Conservation (phyloP, 768 basidiomycete species). For the Panaeolus papilionaceus region DNA sequence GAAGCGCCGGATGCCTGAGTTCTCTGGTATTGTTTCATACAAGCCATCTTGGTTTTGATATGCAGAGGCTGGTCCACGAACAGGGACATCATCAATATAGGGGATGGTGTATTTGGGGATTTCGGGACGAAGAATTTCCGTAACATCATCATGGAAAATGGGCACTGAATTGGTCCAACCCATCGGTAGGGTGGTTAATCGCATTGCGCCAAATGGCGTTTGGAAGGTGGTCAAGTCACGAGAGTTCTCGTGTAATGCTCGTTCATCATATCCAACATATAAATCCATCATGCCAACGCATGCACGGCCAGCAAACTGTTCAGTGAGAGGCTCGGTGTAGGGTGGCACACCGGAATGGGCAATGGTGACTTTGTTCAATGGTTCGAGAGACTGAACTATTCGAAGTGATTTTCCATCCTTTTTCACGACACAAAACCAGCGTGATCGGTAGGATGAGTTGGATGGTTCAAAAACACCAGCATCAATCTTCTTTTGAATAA, state of each 20-base stretch:
- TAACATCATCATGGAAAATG: slow-evolving; percentile 26
- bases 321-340: slow-evolving; percentile 34
- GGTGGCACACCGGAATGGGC: slow-evolving; percentile 38
- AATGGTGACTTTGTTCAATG: slow-evolving; percentile 42
- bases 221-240: slow-evolving; percentile 48
- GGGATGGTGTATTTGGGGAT: slow-evolving; percentile 22
- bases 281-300: slow-evolving; percentile 22
- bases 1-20: slow-evolving; percentile 35
- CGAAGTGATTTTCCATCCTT: slow-evolving; percentile 40
- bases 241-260: slow-evolving; percentile 28
- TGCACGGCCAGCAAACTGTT: slow-evolving; percentile 36
- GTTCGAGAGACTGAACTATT: slow-evolving; percentile 43
- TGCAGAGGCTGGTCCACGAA: slow-evolving; percentile 29
- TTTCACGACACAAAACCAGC: slow-evolving; percentile 40
- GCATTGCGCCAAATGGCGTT: slow-evolving; percentile 36
- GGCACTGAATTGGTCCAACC: slow-evolving; percentile 30
- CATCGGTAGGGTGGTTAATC: slow-evolving; percentile 41
- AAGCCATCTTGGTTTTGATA: slow-evolving; percentile 31
- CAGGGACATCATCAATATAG: slow-evolving; percentile 19
- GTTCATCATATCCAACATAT: slow-evolving; percentile 21
- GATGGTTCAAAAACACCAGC: slow-evolving; percentile 46
- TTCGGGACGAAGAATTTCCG: slow-evolving; percentile 22
- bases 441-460: slow-evolving; percentile 41
- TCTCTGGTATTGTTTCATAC: slow-evolving; percentile 27
- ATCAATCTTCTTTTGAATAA: slow-evolving; percentile 40